Base-by-base conservation (phyloP, 768 basidiomycete genomes). In the Cubamyces lactineus region DNA sequence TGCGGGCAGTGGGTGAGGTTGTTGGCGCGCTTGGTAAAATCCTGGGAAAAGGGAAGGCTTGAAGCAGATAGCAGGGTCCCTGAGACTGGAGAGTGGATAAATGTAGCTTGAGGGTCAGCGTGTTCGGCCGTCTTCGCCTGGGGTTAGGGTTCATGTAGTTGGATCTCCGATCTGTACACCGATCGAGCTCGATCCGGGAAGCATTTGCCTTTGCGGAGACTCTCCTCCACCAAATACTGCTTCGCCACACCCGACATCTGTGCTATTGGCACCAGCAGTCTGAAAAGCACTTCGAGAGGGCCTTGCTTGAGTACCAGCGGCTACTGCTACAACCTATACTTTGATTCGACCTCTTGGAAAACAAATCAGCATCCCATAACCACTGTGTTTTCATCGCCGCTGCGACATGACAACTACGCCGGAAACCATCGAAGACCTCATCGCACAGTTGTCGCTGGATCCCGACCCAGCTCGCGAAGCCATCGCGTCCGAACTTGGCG, bases 401-500 rank as follows among this genome's bases (percentile, higher is more conserved):
- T 8, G 7, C 34, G 45, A 26, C 23, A 62, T 62, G 55, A 28
- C 55, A 3, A 39, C 42, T 34, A 53, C 58, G 8, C 54, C 63
- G 12, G 50, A 56, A 24, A 49, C 51, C 21, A 17, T 65, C 3
- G 59, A 61, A 13, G 59, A 65, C 15, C 60, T 68, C 48, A 64
- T 68, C 45, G 62, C 55, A 9, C 50, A 64, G 38, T 60, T 68
- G 21, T 72, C 71, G 52, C 59, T 59, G 55, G 73, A 71, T 21
- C 72, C 79, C 5, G 63, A 64, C 45, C 59, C 64, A 1, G 75
- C 79, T 42, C 71, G 75, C 66, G 82, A 81, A 62, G 70, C 76
- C 39, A 74, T 82, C 24, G 80, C 77, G 48, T 77, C 76, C 39
- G 83, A 84, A 75, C 76, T 84, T 15, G 77, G 75, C 62, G 82